These are phyloP conservation scores for Gossypium thurberi DNA, from an alignment of 345 rosid genomes.

Conservation along the genomic window DNA sequence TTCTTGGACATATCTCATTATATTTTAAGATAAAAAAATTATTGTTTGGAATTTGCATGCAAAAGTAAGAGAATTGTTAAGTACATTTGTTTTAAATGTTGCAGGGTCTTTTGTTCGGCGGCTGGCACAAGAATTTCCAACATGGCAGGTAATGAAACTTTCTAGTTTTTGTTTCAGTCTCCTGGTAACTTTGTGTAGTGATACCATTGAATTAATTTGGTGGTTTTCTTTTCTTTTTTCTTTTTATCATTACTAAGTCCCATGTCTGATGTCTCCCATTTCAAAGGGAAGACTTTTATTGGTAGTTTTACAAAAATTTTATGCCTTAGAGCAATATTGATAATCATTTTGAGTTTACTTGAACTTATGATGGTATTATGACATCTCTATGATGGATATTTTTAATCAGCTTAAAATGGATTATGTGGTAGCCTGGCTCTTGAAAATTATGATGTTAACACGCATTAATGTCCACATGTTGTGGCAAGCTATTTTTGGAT, in stretches of 20 bases:
- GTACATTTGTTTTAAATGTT: not conserved
- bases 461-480: not conserved
- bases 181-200: not conserved
- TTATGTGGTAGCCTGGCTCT: not conserved
- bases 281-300: not conserved
- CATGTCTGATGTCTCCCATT: not conserved
- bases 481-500: not conserved
- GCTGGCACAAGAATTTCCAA: constrained; percentile 74
- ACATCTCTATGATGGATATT: not conserved
- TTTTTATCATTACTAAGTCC: not conserved
- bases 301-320: not conserved
- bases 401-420: not conserved
- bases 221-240: not conserved
- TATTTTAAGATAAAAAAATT: not conserved
- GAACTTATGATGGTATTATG: not conserved
- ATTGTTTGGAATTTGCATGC: not conserved
- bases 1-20: not conserved
- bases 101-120: constrained; percentile 82
- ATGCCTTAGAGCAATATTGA: not conserved
- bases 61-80: not conserved
- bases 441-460: constrained; percentile 4
- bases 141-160: constrained; percentile 69
- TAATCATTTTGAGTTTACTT: not conserved
- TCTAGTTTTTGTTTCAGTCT: not conserved
- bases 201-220: not conserved